A percentile compares a stretch with the other conserved stretches of the same genome.
phyloP scores from a whole-genome alignment of 2,329 filamentous ascomycete species.

The Alternaria rosae region DNA sequence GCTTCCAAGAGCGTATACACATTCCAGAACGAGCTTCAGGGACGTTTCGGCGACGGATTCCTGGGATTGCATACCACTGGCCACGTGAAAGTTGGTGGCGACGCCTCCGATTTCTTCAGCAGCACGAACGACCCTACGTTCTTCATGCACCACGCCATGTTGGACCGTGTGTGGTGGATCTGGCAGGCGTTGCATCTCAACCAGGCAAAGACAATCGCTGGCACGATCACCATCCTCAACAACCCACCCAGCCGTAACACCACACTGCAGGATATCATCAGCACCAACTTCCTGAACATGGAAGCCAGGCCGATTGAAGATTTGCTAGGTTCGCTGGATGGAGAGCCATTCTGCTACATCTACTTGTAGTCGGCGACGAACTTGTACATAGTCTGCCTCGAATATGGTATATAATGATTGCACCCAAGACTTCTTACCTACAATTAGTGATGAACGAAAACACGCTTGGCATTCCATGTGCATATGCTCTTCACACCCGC shows the following conservation, averaged over 20 bases:
- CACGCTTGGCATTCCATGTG: no score
- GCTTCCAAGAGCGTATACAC: conserved; percentile 50
- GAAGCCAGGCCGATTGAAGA: conserved; percentile 45
- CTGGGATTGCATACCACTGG: conserved; percentile 53
- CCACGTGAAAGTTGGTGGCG: conserved; percentile 34
- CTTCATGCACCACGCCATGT: conserved; percentile 57
- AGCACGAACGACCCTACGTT: conserved; percentile 56
- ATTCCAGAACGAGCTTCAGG: conserved; percentile 45
- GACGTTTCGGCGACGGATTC: conserved; percentile 22
- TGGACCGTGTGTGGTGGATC: conserved; percentile 58
- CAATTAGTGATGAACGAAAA: neutral
- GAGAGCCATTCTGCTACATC: conserved; percentile 55
- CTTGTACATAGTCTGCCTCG: neutral
- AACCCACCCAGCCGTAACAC: conserved; percentile 53
- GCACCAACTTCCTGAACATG: conserved; percentile 48
- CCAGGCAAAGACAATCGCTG: conserved; percentile 20
- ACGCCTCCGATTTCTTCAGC: conserved; percentile 53
- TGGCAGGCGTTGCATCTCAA: conserved; percentile 51
- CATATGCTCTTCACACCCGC: no score
- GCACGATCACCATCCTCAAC: conserved; percentile 54
- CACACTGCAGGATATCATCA: conserved; percentile 54
- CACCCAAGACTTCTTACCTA: neutral
- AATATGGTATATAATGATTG: neutral
- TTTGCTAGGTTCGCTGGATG: conserved; percentile 51
- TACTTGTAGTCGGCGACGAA: conserved; percentile 38